Evolutionary conservation across 177 flowering plant species (phyloP).

Genomic region (Tripterygium wilfordii): DNA sequence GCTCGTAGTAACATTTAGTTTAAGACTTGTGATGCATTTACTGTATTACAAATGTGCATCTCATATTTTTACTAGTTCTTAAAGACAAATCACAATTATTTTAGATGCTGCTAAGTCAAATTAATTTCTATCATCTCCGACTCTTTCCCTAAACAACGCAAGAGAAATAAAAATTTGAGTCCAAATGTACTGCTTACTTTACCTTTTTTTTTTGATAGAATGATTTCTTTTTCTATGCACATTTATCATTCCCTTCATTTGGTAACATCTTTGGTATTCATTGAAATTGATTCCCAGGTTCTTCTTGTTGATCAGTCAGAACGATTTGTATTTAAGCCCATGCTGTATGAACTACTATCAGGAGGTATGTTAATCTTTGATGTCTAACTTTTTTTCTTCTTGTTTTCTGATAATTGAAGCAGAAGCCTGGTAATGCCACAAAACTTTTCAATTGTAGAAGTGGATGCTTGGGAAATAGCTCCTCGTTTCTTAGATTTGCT

Average conservation of each 20-base stretch:
- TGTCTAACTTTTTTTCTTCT: not conserved
- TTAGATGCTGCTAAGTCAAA: too few relatives aligned
- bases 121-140: too few relatives aligned
- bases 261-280: not conserved
- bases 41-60: too few relatives aligned
- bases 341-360: conserved; percentile 91
- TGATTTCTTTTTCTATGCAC: not conserved
- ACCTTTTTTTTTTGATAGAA: too few relatives aligned
- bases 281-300: conserved; percentile 43
- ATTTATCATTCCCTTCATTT: not conserved
- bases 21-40: too few relatives aligned
- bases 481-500: conserved; percentile 87
- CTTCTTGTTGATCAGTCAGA: conserved; percentile 91
- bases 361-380: conserved; percentile 61
- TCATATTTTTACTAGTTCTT: too few relatives aligned
- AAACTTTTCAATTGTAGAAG: conserved; percentile 54
- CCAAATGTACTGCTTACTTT: too few relatives aligned
- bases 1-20: too few relatives aligned
- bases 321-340: conserved; percentile 92
- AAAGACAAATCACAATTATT: too few relatives aligned
- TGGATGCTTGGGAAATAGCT: conserved; percentile 97
- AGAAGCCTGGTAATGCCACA: not conserved
- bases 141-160: too few relatives aligned
- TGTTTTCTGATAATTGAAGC: not conserved
- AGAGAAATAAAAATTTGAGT: too few relatives aligned